Base-by-base conservation (phyloP, 1,284 basidiomycete species). In the Papiliotrema flavescens region DNA sequence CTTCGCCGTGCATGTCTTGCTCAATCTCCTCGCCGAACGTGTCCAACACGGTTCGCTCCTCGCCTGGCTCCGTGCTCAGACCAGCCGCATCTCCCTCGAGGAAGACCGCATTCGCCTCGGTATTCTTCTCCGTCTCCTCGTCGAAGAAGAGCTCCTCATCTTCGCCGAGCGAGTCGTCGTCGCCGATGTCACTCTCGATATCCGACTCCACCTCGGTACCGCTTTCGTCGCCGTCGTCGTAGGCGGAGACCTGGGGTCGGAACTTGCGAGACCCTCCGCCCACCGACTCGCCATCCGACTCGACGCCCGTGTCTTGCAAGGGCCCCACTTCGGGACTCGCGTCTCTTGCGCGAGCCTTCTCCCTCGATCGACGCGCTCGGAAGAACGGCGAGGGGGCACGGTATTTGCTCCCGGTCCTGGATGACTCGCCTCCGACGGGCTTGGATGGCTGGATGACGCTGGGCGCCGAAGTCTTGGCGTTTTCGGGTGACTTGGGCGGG, bases 81-180 rank as follows among this genome's bases (percentile, higher is more conserved):
- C 61, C 65, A 1, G 56, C 60, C 1, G 66, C 67, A 43, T 71
- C 72, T 20, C 71, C 69, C 49, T 74, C 68, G 48, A 66, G 71
- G 55, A 73, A 71, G 41, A 86, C 79, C 0, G 90, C 85, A 67
- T 94, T 93, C 56, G 80, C 81, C 69, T 86, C 83, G 1, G 85
- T 87, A 68, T 88, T 86, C 63, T 80, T 78, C 66, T 84, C 82
- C 0, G 86, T 95, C 65, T 89, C 81, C 46, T 85, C 82, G 74
- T 94, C 89, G 61, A 92, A 86, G 45, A 83, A 81, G 49, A 46
- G 67, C 28, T 78, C 75, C 5, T 69, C 73, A 41, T 64, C 66
- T 37, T 74, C 73, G 24, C 77, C 77, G 20, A 76, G 74, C 22
- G 62, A 63, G 19, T 73, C 69, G 5, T 75, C 78, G 17, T 81